Conservation (phyloP, 345 rosid genomes). For the Lumnitzera littorea region DNA sequence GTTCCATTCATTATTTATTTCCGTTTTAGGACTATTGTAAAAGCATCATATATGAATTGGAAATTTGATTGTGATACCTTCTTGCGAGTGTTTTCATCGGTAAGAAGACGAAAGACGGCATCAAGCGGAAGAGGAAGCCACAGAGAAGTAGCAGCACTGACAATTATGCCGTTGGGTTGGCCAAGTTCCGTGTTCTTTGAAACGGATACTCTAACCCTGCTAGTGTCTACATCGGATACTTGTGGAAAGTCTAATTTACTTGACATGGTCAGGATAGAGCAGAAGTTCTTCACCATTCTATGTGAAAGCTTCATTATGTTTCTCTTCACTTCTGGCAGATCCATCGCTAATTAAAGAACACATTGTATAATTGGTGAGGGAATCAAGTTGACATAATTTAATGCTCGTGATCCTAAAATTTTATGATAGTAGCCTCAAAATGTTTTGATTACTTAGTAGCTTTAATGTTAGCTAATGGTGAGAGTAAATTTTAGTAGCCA, state of each 20-base stretch:
- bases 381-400: no score
- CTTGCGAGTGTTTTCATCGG: slow-evolving; percentile 22
- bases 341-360: slow-evolving; percentile 12
- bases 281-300: slow-evolving; percentile 59
- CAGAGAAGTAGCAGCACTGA: slow-evolving; percentile 57
- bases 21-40: not conserved
- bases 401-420: no score
- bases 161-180: slow-evolving; percentile 41
- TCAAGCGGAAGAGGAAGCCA: slow-evolving; percentile 43
- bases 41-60: not conserved
- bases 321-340: slow-evolving; percentile 25
- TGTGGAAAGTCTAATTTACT: slow-evolving; percentile 44
- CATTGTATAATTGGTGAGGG: no score
- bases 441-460: no score
- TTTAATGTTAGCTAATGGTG: no score
- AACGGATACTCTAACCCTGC: slow-evolving; percentile 49
- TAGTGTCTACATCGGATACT: slow-evolving; percentile 26
- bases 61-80: slow-evolving; percentile 25
- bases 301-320: slow-evolving; percentile 49
- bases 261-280: slow-evolving; percentile 41
- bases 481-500: no score
- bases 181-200: slow-evolving; percentile 34
- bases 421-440: no score
- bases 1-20: not conserved
- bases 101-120: slow-evolving; percentile 36